Percentiles rank a stretch among this genome's conserved stretches.
Conservation (phyloP, 306 rosid genomes). For the Medicago ruthenica region DNA sequence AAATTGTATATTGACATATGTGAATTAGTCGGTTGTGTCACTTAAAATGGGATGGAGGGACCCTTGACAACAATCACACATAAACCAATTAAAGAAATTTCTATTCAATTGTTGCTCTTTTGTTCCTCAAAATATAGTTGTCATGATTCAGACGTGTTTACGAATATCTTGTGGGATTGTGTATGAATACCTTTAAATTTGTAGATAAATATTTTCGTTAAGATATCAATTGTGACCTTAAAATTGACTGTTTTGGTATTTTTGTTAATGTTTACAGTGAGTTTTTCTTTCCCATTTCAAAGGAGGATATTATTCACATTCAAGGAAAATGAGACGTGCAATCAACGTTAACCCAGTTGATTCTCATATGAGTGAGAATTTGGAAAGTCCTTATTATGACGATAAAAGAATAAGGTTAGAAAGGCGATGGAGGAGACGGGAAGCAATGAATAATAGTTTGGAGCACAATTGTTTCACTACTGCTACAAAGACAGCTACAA, state of each 20-base stretch:
- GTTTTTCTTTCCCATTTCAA: not conserved
- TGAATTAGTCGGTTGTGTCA: no score
- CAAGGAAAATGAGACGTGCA: slow-evolving; percentile 32
- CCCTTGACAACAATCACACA: not conserved
- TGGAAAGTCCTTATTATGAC: not conserved
- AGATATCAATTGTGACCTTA: not conserved
- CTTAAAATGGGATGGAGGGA: no score
- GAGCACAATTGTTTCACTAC: not conserved
- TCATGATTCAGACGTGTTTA: not conserved
- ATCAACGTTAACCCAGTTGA: not conserved
- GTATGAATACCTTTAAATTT: not conserved
- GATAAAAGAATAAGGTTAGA: slow-evolving; percentile 46
- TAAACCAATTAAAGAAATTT: not conserved
- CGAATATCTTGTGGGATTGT: not conserved
- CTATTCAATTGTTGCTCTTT: not conserved
- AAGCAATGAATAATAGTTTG: not conserved
- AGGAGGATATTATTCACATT: slow-evolving; percentile 3
- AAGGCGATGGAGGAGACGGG: slow-evolving; percentile 60
- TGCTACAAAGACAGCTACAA: slow-evolving; percentile 18
- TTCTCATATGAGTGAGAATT: slow-evolving; percentile 6
- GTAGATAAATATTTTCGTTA: not conserved
- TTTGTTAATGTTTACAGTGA: not conserved
- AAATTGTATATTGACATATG: no score
- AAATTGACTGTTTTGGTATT: not conserved
- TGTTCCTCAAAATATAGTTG: not conserved